Evolutionary conservation across 345 rosid species (phyloP).

Genomic region (Schrenkiella parvula): DNA sequence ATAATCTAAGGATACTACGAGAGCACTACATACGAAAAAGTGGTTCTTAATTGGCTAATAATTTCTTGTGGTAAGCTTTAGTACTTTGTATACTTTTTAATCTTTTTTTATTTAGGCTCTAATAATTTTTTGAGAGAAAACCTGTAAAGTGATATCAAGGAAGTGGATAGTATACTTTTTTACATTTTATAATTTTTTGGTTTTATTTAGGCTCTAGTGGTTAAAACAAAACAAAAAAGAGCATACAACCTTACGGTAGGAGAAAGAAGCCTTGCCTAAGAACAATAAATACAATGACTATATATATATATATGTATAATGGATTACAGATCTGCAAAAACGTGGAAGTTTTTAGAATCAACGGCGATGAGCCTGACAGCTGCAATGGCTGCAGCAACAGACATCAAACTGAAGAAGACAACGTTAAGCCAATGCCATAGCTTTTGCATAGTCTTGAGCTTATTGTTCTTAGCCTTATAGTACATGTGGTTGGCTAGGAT

Average conservation of each 20-base stretch:
- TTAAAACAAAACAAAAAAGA: background rate
- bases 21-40: background rate
- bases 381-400: slow-evolving; percentile 67
- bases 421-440: slow-evolving; percentile 90
- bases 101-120: no score
- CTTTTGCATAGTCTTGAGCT: slow-evolving; percentile 45
- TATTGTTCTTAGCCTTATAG: slow-evolving; percentile 49
- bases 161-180: background rate
- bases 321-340: slow-evolving; percentile 73
- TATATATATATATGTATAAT: background rate
- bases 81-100: no score
- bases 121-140: no score
- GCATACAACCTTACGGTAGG: slow-evolving; percentile 12
- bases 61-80: no score
- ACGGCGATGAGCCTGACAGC: slow-evolving; percentile 70
- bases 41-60: background rate
- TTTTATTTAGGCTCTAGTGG: background rate
- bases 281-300: slow-evolving; percentile 16
- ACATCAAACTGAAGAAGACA: slow-evolving; percentile 51
- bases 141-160: background rate
- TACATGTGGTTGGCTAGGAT: slow-evolving; percentile 95
- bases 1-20: background rate
- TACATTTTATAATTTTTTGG: background rate
- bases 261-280: slow-evolving; percentile 6
- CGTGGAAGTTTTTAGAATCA: slow-evolving; percentile 71